A percentile compares a stretch with the other conserved stretches of the same genome.
These are phyloP conservation scores for Mortierella antarctica DNA, from an alignment of 192 early-diverging fungal genomes.

Conservation along the genomic window DNA sequence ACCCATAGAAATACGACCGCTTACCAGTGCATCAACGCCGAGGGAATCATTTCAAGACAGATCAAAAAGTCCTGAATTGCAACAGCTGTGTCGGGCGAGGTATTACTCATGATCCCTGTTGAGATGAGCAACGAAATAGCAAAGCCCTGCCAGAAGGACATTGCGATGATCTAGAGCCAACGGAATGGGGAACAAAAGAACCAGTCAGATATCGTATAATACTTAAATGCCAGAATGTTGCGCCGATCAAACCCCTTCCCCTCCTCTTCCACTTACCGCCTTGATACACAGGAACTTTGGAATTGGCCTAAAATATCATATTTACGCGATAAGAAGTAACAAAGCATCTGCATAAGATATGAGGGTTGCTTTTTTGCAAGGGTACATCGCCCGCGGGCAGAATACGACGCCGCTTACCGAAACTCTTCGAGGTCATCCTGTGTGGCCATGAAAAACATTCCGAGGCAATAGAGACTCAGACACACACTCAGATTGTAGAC, in stretches of 20 bases:
- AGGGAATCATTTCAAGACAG: slow-evolving; percentile 89
- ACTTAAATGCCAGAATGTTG: too few species aligned
- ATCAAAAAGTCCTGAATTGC: slow-evolving; percentile 93
- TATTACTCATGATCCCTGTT: slow-evolving; percentile 77
- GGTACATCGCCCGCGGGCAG: too few species aligned
- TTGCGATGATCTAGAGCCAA: slow-evolving; percentile 68
- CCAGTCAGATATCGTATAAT: too few species aligned
- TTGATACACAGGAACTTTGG: slow-evolving; percentile 97
- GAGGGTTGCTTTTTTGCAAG: background rate
- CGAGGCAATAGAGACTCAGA: slow-evolving; percentile 85
- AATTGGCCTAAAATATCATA: slow-evolving; percentile 71
- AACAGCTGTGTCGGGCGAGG: slow-evolving; percentile 57
- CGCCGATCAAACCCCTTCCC: too few species aligned
- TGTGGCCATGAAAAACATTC: slow-evolving; percentile 89
- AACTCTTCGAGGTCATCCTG: slow-evolving; percentile 77
- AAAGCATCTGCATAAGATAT: background rate
- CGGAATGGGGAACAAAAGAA: too few species aligned
- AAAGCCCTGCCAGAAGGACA: slow-evolving; percentile 95
- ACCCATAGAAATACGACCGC: slow-evolving; percentile 21
- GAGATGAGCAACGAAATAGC: slow-evolving; percentile 84
- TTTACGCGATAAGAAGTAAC: background rate
- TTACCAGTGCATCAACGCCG: slow-evolving; percentile 83
- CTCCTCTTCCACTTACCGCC: slow-evolving; percentile 59
- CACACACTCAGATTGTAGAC: slow-evolving; percentile 93
- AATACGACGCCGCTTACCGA: slow-evolving; percentile 51